phyloP scores from a whole-genome alignment of 345 rosid species.

The Hibiscus trionum region DNA sequence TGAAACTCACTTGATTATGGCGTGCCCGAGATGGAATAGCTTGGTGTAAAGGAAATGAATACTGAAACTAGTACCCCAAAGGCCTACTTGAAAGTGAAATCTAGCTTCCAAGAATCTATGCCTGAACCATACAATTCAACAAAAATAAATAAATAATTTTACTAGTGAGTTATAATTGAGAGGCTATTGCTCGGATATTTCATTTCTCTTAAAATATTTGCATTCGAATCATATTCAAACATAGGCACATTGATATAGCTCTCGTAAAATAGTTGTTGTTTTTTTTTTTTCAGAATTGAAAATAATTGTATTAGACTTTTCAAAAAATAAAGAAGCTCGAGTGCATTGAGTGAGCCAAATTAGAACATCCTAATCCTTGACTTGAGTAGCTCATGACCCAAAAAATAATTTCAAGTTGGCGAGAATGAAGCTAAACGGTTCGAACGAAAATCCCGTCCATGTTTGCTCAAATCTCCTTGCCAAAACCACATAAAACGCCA shows the following conservation, averaged over 20 bases:
- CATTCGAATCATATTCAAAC: background rate
- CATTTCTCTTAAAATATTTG: background rate
- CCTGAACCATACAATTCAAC: background rate
- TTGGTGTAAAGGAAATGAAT: background rate
- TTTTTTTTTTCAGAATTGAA: background rate
- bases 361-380: background rate
- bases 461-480: no score
- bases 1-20: background rate
- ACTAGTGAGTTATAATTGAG: no score
- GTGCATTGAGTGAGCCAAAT: background rate
- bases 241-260: background rate
- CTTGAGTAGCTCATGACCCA: background rate
- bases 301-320: background rate
- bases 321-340: background rate
- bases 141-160: background rate
- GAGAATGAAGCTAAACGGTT: no score
- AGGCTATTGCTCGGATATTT: background rate
- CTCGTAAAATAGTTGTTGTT: background rate
- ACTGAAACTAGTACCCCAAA: background rate
- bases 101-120: background rate
- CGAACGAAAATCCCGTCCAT: no score
- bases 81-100: background rate
- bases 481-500: no score
- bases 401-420: no score
- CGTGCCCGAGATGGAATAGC: background rate